Evolutionary conservation across 2,329 filamentous ascomycete species (phyloP), one percentile per base, ranked within the genome.

Genomic region (Colletotrichum cuscutae): DNA sequence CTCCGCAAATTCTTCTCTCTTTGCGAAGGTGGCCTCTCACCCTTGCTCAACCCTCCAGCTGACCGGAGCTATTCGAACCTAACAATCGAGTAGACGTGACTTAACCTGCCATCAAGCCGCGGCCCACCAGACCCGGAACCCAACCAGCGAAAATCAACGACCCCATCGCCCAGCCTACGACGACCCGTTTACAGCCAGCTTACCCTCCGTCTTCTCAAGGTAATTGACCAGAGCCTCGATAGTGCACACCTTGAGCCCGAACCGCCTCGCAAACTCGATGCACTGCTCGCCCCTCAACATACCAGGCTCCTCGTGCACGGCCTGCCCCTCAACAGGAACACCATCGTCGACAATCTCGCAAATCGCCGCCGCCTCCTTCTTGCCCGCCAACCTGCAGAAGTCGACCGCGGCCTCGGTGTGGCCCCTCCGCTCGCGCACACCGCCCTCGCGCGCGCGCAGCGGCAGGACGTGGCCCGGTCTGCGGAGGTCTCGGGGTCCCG

Each of bases 341-440:
- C 95, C 95, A 77, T 97, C 95, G 75, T 95, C 94, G 57, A 99
- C 95, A 74, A 99, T 84, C 86, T 99, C 97, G 77, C 93, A 94
- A 79, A 98, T 98, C 28, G 94, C 95, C 49, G 90, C 95, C 1
- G 93, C 96, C 63, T 89, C 88, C 74, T 84, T 82, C 85, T 95
- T 96, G 1, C 95, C 95, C 1, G 95, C 92, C 72, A 99, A 84
- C 63, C 93, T 87, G 82, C 96, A 98, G 80, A 99, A 91, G 82
- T 99, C 97, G 5, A 97, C 90, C 11, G 93, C 95, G 1, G 97
- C 97, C 87, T 99, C 97, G 12, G 97, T 99, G 83, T 99, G 97
- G 4, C 97, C 97, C 63, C 87, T 87, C 19, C 97, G 85, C 80
- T 92, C 91, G 68, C 94, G 87, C 6, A 98, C 94, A 35, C 96